Base-by-base conservation (phyloP, 2,329 filamentous ascomycete species). In the Venturia nashicola region DNA sequence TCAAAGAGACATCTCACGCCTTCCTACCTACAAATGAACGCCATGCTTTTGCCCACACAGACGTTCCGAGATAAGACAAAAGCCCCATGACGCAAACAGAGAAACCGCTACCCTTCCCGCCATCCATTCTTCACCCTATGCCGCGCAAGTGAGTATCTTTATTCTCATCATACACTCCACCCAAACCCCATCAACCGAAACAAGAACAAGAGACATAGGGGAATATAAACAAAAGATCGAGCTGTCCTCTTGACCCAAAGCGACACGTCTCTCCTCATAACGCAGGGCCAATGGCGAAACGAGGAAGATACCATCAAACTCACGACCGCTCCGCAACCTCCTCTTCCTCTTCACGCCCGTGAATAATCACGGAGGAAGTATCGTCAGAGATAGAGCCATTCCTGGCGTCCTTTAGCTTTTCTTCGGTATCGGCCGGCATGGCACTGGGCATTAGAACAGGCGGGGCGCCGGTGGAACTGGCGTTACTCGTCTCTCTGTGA, bases 11-110 rank as follows among this genome's bases (percentile, higher is more conserved):
- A 59, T 20, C 55, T 5, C 39, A 27, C 27, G 27, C 54, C 9
- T 59, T 23, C 23, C 20, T 16, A 14, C 59, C 27, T 43, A 61
- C 39, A 27, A 43, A 32, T 5, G 20, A 43, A 43, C 59, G 39
- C 59, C 59, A 43, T 61, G 59, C 59, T 46, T 46, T 61, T 61
- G 39, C 59, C 59, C 59, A 57, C 27, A 27, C 51, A 57, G 14
- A 36, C 20, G 27, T 23, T 27, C 46, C 46, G 14, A 23, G 20
- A 1, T 2, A 51, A 27, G 46, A 51, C 20, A 23, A 54, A 54
- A 7, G 27, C 27, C 51, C 51, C 51, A 36, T 18, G 32, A 36
- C n/a, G 27, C 32, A 57, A 36, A 32, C 51, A 57, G 27, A 57
- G 27, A 34, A 57, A 34, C 51, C 32, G 27, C 51, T 42, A 4